Conservation (phyloP, 306 rosid species). For the Castanea sativa region DNA sequence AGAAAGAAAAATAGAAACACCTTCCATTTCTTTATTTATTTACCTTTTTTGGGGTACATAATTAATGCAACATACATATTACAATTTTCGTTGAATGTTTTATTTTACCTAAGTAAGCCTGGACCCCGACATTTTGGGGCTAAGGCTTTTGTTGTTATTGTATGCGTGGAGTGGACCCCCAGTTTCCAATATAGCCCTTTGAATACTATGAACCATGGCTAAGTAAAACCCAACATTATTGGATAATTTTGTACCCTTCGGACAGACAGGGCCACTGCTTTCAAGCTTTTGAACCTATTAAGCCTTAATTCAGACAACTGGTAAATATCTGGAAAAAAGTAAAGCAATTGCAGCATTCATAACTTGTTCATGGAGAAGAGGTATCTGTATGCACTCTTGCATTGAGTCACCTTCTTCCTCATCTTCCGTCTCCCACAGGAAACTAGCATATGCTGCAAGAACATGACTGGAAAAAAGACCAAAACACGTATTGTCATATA, state of each 20-base stretch:
- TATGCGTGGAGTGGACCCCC: neutral
- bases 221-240: neutral
- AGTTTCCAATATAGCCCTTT: neutral
- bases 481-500: neutral
- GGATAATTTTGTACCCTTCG: neutral
- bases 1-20: too few species aligned
- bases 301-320: neutral
- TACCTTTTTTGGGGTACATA: neutral
- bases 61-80: too few species aligned
- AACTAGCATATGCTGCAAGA: slow-evolving; percentile 73
- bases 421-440: slow-evolving; percentile 80
- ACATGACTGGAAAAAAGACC: slow-evolving; percentile 50
- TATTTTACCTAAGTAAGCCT: too few species aligned
- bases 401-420: slow-evolving; percentile 35
- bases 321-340: neutral
- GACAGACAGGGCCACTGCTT: neutral
- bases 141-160: too few species aligned
- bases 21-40: neutral
- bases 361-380: slow-evolving; percentile 24
- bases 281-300: slow-evolving; percentile 5
- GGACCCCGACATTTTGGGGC: too few species aligned
- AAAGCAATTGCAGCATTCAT: slow-evolving; percentile 21
- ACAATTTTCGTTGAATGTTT: too few species aligned
- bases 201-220: neutral
- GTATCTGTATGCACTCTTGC: slow-evolving; percentile 11